Percentiles rank a stretch among this genome's conserved stretches.
Evolutionary conservation across 2,329 filamentous ascomycete genomes (phyloP).

Genomic region (Fusarium mundagurra): DNA sequence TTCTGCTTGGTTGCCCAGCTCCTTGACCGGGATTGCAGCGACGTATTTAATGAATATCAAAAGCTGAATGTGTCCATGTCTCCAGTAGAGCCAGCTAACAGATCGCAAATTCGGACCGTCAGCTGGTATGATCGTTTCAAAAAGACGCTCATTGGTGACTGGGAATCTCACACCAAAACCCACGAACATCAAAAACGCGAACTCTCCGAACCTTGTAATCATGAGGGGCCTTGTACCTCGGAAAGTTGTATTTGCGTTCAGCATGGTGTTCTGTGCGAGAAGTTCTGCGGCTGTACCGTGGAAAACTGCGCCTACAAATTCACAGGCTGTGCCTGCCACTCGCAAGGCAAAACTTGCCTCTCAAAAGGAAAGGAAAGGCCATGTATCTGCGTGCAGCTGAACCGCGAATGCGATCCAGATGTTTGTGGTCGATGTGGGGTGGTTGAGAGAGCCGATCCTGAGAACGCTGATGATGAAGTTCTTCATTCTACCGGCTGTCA

Average conservation of each 20-base stretch:
- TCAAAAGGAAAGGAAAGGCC: conserved; percentile 65
- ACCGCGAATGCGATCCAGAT: conserved; percentile 83
- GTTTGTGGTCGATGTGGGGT: conserved; percentile 79
- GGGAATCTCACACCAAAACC: conserved; percentile 64
- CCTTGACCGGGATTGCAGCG: conserved; percentile 62
- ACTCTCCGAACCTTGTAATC: conserved; percentile 72
- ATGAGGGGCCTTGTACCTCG: conserved; percentile 72
- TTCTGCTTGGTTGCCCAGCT: conserved; percentile 62
- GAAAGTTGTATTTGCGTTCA: conserved; percentile 71
- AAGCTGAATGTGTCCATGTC: conserved; percentile 41
- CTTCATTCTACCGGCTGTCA: conserved; percentile 71
- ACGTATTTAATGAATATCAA: conserved; percentile 54
- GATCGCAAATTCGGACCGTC: conserved; percentile 55
- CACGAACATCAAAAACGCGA: conserved; percentile 66
- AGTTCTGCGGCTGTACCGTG: conserved; percentile 72
- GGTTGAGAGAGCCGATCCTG: conserved; percentile 72
- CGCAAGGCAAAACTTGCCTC: conserved; percentile 67
- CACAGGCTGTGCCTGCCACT: conserved; percentile 72
- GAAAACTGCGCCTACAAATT: conserved; percentile 71
- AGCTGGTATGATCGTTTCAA: conserved; percentile 67
- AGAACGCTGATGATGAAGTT: conserved; percentile 68
- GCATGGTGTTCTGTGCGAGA: conserved; percentile 74
- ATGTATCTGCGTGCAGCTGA: conserved; percentile 77
- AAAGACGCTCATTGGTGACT: conserved; percentile 64
- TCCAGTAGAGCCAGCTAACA: conserved; percentile 40